Evolutionary conservation across 768 basidiomycete species (phyloP).

Genomic region (Pleurotus giganteus): DNA sequence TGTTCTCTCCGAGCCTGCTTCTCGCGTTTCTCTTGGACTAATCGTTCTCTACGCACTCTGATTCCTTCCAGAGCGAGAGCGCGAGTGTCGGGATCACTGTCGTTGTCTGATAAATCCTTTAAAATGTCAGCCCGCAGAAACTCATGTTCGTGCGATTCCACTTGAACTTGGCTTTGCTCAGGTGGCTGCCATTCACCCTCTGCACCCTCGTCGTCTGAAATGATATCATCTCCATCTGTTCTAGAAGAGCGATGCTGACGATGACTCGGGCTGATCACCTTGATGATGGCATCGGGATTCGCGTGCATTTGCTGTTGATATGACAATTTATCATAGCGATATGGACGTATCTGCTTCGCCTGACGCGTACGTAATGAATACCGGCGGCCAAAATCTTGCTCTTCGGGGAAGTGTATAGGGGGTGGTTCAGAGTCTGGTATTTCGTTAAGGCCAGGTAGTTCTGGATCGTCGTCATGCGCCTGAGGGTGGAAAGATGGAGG

Average conservation of each 20-base stretch:
- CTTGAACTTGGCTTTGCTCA: conserved; percentile 10
- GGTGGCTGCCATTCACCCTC: conserved; percentile 22
- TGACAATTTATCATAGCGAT: conserved; percentile 47
- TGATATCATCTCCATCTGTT: conserved; percentile 27
- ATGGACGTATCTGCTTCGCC: conserved; percentile 60
- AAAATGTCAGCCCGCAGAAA: conserved; percentile 34
- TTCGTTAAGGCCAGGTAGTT: no score
- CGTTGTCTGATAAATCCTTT: conserved; percentile 39
- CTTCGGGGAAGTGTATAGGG: background rate
- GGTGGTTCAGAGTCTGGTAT: no score
- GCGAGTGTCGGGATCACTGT: conserved; percentile 27
- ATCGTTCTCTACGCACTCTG: conserved; percentile 20
- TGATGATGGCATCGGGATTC: conserved; percentile 70
- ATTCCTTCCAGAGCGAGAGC: conserved; percentile 31
- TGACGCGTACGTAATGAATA: conserved; percentile 59
- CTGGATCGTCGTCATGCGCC: no score
- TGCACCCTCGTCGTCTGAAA: conserved; percentile 20
- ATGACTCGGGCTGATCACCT: conserved; percentile 34
- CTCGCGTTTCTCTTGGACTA: background rate
- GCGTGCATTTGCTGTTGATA: conserved; percentile 52
- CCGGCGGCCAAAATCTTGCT: conserved; percentile 15
- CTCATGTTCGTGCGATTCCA: background rate
- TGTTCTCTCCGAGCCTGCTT: conserved; percentile 14
- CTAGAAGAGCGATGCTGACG: conserved; percentile 17
- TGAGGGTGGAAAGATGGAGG: background rate